Percentiles rank a stretch among this genome's conserved stretches.
These are phyloP conservation scores for Boletellus deceptivus DNA, from an alignment of 1,284 basidiomycete species.

Conservation along the genomic window DNA sequence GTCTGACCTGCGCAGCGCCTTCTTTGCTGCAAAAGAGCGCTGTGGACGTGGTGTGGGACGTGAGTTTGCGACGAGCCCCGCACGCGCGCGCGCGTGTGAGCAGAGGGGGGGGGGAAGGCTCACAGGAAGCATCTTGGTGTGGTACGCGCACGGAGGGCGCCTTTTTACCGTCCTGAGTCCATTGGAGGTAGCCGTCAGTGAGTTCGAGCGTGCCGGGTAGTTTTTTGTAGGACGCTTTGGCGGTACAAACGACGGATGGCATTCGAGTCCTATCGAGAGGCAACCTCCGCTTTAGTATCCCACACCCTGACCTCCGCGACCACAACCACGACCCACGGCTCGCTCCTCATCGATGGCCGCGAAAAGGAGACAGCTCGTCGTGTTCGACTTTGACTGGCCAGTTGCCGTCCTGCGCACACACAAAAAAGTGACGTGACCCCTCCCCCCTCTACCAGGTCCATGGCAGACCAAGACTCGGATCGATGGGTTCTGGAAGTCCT, in stretches of 20 bases:
- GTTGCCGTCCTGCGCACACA: conserved; percentile 19
- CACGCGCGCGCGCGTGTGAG: not conserved
- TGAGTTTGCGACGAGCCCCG: conserved; percentile 1
- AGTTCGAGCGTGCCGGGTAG: conserved; percentile 67
- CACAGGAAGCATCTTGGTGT: conserved; percentile 60
- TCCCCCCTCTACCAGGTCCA: conserved; percentile 54
- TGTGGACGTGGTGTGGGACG: conserved; percentile 26
- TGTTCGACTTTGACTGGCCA: conserved; percentile 98
- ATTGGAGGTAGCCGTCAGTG: conserved; percentile 63
- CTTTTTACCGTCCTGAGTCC: conserved; percentile 68
- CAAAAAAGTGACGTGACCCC: not conserved
- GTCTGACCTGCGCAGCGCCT: conserved; percentile 68
- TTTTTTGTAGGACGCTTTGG: conserved; percentile 81
- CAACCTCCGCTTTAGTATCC: not conserved
- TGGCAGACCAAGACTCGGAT: conserved; percentile 96
- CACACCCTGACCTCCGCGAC: not conserved
- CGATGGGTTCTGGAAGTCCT: conserved; percentile 95
- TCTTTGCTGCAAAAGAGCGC: conserved; percentile 83
- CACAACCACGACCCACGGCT: not conserved
- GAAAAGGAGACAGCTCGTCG: conserved; percentile 73
- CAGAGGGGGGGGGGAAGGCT: conserved; percentile 34
- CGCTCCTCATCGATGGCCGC: conserved; percentile 33
- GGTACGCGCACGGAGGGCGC: conserved; percentile 60
- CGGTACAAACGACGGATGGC: conserved; percentile 57
- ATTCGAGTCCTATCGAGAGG: conserved; percentile 27